phyloP scores from a whole-genome alignment of 441 rosid species.

The Populus hybrid region DNA sequence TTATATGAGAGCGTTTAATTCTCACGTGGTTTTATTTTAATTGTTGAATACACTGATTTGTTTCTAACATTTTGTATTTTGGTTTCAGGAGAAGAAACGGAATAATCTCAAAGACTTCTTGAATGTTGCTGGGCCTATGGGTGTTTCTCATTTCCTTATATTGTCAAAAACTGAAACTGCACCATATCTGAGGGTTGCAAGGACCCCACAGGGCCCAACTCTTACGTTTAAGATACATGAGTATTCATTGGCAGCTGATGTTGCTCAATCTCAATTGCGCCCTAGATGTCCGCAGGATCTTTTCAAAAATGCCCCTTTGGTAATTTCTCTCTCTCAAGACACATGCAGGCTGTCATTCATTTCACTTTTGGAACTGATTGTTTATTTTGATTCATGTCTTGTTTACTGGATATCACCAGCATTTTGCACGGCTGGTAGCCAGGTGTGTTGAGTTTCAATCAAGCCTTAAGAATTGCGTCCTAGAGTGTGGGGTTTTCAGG shows the following conservation, averaged over 20 bases:
- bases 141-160: constrained; percentile 86
- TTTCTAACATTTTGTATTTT: neutral
- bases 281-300: constrained; percentile 94
- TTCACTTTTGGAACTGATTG: neutral
- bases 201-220: constrained; percentile 75
- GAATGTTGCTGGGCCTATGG: constrained; percentile 95
- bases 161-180: constrained; percentile 65
- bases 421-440: neutral
- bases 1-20: neutral
- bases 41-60: neutral
- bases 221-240: constrained; percentile 78
- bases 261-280: constrained; percentile 73
- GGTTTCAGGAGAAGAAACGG: constrained; percentile 77
- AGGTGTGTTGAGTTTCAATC: neutral
- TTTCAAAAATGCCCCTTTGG: constrained; percentile 84
- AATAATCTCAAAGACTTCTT: constrained; percentile 74
- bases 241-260: constrained; percentile 68
- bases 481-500: neutral
- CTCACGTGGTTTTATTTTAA: neutral
- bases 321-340: constrained; percentile 20
- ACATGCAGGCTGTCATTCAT: neutral
- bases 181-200: constrained; percentile 67
- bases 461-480: neutral
- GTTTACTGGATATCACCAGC: neutral
- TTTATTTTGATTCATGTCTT: neutral